A percentile compares a stretch with the other conserved stretches of the same genome.
Conservation (phyloP, 768 basidiomycete species). For the Neoboletus subvelutipes region DNA sequence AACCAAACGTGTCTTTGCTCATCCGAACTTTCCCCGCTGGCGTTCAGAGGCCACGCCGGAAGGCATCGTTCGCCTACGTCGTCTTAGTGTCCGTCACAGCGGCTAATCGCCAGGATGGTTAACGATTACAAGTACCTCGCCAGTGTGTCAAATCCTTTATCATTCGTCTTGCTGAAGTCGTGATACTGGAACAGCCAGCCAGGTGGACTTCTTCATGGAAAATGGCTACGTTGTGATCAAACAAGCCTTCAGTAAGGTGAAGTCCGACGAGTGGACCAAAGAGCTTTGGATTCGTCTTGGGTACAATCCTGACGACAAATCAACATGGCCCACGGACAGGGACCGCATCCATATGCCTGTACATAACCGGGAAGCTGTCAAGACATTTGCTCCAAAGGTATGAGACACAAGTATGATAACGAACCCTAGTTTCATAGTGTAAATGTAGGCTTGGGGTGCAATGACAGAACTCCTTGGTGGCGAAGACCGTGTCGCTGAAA, state of each 20-base stretch:
- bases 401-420: not conserved
- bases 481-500: slow-evolving; percentile 1
- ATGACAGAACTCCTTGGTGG: slow-evolving; percentile 8
- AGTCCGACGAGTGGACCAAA: slow-evolving; percentile 46
- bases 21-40: not conserved
- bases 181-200: slow-evolving; percentile 19
- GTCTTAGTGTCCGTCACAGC: not conserved
- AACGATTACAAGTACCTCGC: not conserved
- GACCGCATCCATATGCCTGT: slow-evolving; percentile 59
- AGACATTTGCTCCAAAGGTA: slow-evolving; percentile 54
- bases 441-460: not conserved
- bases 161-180: not conserved
- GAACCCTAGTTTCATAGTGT: not conserved
- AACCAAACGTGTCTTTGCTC: not conserved
- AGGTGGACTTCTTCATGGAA: slow-evolving; percentile 57
- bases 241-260: slow-evolving; percentile 51
- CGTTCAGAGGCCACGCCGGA: not conserved
- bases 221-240: slow-evolving; percentile 56
- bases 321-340: slow-evolving; percentile 46
- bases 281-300: slow-evolving; percentile 55
- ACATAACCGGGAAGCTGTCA: slow-evolving; percentile 40
- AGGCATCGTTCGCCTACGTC: not conserved
- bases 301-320: slow-evolving; percentile 51
- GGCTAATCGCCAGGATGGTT: not conserved
- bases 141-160: not conserved